Evolutionary conservation across 2,329 filamentous ascomycete genomes (phyloP).

Genomic region (Sporothrix curviconia): DNA sequence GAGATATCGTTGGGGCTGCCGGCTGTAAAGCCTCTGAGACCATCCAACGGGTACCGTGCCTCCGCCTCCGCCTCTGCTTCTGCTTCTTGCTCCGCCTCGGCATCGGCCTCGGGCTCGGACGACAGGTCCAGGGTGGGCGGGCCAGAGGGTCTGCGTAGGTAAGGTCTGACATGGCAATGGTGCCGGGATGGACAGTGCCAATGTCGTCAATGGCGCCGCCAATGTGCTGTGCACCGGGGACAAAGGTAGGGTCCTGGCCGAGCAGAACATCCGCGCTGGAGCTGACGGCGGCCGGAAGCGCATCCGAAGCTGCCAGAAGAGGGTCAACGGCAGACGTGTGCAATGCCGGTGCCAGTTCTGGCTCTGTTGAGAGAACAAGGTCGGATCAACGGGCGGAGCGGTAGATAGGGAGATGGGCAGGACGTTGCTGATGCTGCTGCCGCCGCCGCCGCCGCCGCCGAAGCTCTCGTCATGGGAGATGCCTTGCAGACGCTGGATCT

Average conservation of each 20-base stretch:
- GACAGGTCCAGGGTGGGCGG: constrained; percentile 1
- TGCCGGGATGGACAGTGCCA: neutral
- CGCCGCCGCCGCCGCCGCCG: too few species aligned
- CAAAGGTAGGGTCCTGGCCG: neutral
- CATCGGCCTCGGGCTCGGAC: constrained; percentile 5
- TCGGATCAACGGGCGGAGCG: too few species aligned
- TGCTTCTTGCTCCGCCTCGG: too few species aligned
- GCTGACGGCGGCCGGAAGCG: too few species aligned
- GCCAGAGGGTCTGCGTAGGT: neutral
- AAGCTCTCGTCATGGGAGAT: neutral
- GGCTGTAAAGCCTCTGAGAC: neutral
- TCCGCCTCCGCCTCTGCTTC: too few species aligned
- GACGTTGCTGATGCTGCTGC: neutral
- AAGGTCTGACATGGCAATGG: neutral
- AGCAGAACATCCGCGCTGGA: too few species aligned
- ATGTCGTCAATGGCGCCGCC: neutral
- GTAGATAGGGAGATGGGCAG: too few species aligned
- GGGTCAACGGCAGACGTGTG: too few species aligned
- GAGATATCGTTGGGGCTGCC: neutral
- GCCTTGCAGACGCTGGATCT: neutral
- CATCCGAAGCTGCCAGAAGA: neutral
- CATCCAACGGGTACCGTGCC: neutral
- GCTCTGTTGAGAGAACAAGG: neutral
- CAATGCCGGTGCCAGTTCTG: too few species aligned
- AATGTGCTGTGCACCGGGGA: neutral